Evolutionary conservation across 495 filamentous ascomycete genomes (phyloP), one percentile per base, ranked within the genome.

Genomic region (Penicillium pulvis): DNA sequence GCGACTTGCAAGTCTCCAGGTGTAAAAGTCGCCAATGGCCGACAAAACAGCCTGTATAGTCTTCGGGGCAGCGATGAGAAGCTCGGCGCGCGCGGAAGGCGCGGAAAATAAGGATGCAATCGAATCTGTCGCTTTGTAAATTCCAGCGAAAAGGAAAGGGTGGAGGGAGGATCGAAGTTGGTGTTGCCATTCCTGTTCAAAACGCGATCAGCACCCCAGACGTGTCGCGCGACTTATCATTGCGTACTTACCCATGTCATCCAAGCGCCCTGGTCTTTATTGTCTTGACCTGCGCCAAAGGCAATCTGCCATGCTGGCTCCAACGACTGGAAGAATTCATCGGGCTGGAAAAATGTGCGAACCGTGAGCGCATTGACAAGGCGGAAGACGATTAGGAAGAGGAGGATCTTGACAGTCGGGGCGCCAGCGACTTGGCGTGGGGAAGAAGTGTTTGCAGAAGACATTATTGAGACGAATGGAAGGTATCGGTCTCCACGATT

Each of bases 321-420:
- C 11, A 99, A 81, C 7, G 92, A 90, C 68, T 99, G 94, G 62
- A 92, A 99, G 78, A 90, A 98, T 71, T 99, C 94, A 77, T 99
- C 94, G 14, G 94, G 94, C 72, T 99, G 94, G 78, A 99, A 99
- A 71, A 97, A 99, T 17, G 94, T 98, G 50, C 85, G 81, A 42
- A 96, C 78, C 50, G 78, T 83, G 56, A 97, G 77, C n/a, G 92
- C 87, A 74, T 98, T 97, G 69, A 90, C 66, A 49, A 96, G 81
- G 54, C 94, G 91, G 50, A 97, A 81, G 12, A 83, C 82, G 55
- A 97, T 64, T 19, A 97, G 83, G 44, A 85, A 77, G 43, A 83
- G 75, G 51, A 90, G 77, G 56, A 87, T 73, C 51, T 74, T 63
- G 31, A 53, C 30, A 4, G 61, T 39, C 28, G 55, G 54, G 16